Conservation (phyloP, 2,329 filamentous ascomycete species). For the Cryphonectria naterciae region DNA sequence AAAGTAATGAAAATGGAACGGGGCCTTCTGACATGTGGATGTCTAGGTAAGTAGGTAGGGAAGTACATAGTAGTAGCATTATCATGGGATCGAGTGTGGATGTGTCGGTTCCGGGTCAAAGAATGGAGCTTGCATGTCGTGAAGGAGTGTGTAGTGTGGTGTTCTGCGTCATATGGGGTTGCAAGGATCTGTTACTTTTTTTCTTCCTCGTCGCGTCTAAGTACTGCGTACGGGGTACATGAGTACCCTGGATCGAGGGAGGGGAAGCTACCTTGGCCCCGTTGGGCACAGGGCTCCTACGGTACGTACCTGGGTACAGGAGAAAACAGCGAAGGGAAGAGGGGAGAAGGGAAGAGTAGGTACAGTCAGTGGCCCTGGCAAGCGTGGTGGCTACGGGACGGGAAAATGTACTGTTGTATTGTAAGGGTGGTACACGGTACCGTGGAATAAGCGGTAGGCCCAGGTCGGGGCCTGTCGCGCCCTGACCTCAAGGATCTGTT, state of each 20-base stretch:
- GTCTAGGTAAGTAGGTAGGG: constrained; percentile 29
- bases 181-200: constrained; percentile 19
- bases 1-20: constrained; percentile 36
- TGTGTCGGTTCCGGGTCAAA: constrained; percentile 37
- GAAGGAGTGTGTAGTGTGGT: constrained; percentile 30
- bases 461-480: constrained; percentile 19
- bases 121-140: constrained; percentile 36
- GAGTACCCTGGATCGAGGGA: constrained; percentile 23
- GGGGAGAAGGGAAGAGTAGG: constrained; percentile 13
- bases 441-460: constrained; percentile 9
- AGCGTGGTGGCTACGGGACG: constrained; percentile 7
- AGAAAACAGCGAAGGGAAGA: constrained; percentile 1
- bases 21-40: constrained; percentile 40
- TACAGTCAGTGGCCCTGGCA: constrained; percentile 27
- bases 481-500: constrained; percentile 13
- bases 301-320: neutral
- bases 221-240: neutral
- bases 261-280: constrained; percentile 15
- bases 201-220: constrained; percentile 18
- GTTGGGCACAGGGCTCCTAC: constrained; percentile 13
- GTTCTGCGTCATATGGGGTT: constrained; percentile 41
- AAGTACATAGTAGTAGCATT: constrained; percentile 11
- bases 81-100: constrained; percentile 31
- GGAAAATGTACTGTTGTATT: constrained; percentile 17
- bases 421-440: neutral